A percentile compares a stretch with the other conserved stretches of the same genome.
Evolutionary conservation across 2,329 filamentous ascomycete genomes (phyloP).

Genomic region (Cordyceps cateniannulata): DNA sequence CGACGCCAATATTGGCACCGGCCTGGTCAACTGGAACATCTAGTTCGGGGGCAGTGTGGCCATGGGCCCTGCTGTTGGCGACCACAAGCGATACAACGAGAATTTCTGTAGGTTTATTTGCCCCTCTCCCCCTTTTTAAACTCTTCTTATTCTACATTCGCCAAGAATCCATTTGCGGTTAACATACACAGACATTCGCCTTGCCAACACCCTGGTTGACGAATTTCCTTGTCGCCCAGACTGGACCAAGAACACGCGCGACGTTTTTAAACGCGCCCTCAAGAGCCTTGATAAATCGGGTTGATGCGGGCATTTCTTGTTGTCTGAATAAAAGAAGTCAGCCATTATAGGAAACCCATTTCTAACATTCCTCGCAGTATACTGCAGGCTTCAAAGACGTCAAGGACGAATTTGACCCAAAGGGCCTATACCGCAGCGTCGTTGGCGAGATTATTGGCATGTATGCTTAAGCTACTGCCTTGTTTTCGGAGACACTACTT

Average conservation of each 20-base stretch:
- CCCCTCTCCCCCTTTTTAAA: no score
- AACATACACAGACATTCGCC: not conserved
- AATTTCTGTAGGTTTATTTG: no score
- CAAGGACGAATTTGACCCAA: constrained; percentile 41
- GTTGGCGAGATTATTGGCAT: constrained; percentile 43
- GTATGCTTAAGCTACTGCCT: constrained; percentile 21
- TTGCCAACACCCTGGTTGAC: constrained; percentile 30
- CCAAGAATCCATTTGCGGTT: no score
- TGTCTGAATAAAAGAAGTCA: not conserved
- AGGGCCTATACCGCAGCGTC: constrained; percentile 40
- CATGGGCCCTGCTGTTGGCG: constrained; percentile 39
- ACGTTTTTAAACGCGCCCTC: constrained; percentile 36
- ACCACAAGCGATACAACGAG: constrained; percentile 42
- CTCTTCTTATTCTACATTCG: no score
- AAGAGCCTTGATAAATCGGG: constrained; percentile 42
- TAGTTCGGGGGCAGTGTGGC: constrained; percentile 46
- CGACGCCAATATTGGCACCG: constrained; percentile 41
- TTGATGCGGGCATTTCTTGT: constrained; percentile 15
- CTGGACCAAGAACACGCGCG: constrained; percentile 48
- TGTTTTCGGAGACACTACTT: no score
- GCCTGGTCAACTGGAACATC: constrained; percentile 49
- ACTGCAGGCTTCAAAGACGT: constrained; percentile 41
- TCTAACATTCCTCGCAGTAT: constrained; percentile 21
- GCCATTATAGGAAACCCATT: no score
- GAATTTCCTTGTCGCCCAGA: constrained; percentile 46